Conservation (phyloP, 2,329 filamentous ascomycete species). For the Exophiala bonariae region DNA sequence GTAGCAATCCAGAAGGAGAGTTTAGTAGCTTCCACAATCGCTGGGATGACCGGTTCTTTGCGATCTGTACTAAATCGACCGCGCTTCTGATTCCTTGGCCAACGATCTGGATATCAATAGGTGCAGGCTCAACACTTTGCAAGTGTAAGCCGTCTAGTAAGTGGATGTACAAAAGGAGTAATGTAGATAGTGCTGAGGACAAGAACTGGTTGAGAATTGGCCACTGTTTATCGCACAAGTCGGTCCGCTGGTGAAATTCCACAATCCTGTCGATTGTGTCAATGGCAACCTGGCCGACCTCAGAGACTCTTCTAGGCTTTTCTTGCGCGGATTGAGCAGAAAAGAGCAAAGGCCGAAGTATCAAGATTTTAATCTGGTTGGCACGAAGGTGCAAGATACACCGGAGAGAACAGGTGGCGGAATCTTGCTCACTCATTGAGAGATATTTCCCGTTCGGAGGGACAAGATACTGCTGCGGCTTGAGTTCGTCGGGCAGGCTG, state of each 20-base stretch:
- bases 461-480: neutral
- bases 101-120: too few species aligned
- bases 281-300: constrained; percentile 5
- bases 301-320: constrained; percentile 3
- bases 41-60: too few species aligned
- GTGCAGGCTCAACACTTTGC: too few species aligned
- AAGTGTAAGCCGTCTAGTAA: too few species aligned
- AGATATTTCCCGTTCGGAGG: neutral
- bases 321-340: constrained; percentile 3
- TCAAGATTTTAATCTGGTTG: constrained; percentile 15
- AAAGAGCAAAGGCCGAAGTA: constrained; percentile 13
- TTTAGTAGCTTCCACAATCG: too few species aligned
- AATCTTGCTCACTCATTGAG: neutral
- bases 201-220: constrained; percentile 13
- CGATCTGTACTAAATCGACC: too few species aligned
- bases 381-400: constrained; percentile 11
- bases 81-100: too few species aligned
- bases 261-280: constrained; percentile 11
- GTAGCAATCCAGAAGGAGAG: too few species aligned
- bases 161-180: constrained; percentile 10
- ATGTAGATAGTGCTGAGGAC: constrained; percentile 11
- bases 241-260: neutral
- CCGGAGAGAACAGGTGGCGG: constrained; percentile 2
- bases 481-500: constrained; percentile 9
- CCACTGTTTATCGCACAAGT: constrained; percentile 10